Evolutionary conservation across 805 yeast genomes (phyloP).

Genomic region (Saccharomycopsis microspora): DNA sequence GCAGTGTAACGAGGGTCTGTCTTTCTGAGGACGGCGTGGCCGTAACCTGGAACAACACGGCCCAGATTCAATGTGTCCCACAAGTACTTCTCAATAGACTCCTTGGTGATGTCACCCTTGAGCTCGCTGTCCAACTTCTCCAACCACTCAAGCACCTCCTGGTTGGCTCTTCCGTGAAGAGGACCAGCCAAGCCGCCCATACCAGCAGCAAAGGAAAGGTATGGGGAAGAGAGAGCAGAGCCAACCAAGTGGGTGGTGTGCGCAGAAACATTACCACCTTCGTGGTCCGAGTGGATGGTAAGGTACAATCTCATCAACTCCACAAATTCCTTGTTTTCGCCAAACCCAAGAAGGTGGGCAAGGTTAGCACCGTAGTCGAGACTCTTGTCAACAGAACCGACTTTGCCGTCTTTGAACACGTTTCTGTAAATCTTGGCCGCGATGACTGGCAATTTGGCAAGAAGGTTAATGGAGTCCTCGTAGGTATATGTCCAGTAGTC

Average conservation of each 20-base stretch:
- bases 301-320: constrained; percentile 74
- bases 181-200: constrained; percentile 83
- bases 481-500: constrained; percentile 78
- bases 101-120: constrained; percentile 56
- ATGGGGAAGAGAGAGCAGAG: constrained; percentile 72
- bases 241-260: constrained; percentile 83
- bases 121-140: constrained; percentile 48
- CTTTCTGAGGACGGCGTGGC: constrained; percentile 81
- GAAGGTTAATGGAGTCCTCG: constrained; percentile 69
- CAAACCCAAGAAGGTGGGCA: constrained; percentile 47
- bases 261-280: constrained; percentile 84
- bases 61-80: constrained; percentile 75
- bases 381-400: constrained; percentile 35
- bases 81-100: constrained; percentile 60
- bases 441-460: constrained; percentile 74
- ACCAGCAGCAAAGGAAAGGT: constrained; percentile 71
- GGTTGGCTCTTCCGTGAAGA: constrained; percentile 80
- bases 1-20: constrained; percentile 84
- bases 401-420: constrained; percentile 72
- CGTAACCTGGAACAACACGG: constrained; percentile 83
- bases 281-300: constrained; percentile 80
- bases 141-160: constrained; percentile 78
- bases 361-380: constrained; percentile 60
- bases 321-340: constrained; percentile 54
- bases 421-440: constrained; percentile 80